Conservation (phyloP, 2,329 filamentous ascomycete genomes). For the Trichoderma asperellum region DNA sequence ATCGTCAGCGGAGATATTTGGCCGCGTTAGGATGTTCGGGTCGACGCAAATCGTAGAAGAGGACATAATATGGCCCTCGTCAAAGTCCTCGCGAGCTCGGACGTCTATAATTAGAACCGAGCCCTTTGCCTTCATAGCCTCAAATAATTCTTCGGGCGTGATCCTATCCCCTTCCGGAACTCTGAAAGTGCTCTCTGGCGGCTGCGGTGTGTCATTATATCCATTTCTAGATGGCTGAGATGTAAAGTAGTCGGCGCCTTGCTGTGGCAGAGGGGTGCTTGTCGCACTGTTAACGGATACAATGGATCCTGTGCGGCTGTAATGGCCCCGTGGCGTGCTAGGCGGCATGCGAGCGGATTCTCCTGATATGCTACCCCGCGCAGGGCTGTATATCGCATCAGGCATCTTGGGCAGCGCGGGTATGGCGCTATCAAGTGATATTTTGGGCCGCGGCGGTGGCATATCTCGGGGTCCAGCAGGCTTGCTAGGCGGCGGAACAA, state of each 20-base stretch:
- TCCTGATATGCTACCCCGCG: constrained; percentile 69
- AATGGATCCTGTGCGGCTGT: constrained; percentile 62
- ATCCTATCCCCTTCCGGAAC: constrained; percentile 62
- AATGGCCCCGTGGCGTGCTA: constrained; percentile 66
- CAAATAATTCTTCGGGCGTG: constrained; percentile 69
- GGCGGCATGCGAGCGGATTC: constrained; percentile 68
- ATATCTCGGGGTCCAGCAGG: constrained; percentile 57
- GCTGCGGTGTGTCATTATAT: constrained; percentile 35
- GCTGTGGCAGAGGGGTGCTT: constrained; percentile 38
- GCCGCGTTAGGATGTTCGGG: constrained; percentile 70
- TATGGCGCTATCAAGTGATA: constrained; percentile 56
- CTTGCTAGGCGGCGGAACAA: constrained; percentile 41
- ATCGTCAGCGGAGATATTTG: constrained; percentile 65
- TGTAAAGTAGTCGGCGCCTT: constrained; percentile 41
- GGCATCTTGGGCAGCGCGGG: constrained; percentile 69
- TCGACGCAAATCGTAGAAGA: constrained; percentile 88
- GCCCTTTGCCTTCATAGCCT: constrained; percentile 62
- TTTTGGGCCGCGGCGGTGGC: constrained; percentile 48
- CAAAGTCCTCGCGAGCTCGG: constrained; percentile 76
- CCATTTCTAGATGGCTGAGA: constrained; percentile 35
- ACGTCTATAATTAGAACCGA: constrained; percentile 86
- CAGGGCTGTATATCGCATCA: constrained; percentile 78
- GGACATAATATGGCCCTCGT: constrained; percentile 86
- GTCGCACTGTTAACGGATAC: constrained; percentile 43
- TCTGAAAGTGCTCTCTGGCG: constrained; percentile 49